These are phyloP conservation scores for Lichtheimia corymbifera DNA, from an alignment of 371 early-diverging fungal genomes.

Conservation along the genomic window DNA sequence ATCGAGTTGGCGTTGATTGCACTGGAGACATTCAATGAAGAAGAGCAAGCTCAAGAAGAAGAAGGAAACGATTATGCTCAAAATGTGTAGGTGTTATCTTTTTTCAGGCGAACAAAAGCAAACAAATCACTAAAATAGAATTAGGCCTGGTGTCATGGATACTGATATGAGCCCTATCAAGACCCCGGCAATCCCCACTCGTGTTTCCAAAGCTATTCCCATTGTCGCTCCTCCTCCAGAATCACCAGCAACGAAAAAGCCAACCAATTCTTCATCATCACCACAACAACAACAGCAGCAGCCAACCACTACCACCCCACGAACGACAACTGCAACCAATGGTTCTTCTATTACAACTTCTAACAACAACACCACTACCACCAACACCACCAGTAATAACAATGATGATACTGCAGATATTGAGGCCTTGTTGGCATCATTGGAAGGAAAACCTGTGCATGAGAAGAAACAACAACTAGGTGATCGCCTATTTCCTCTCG, in stretches of 20 bases:
- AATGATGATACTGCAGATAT: constrained; percentile 13
- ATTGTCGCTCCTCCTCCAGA: constrained; percentile 26
- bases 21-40: constrained; percentile 36
- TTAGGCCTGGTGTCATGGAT: neutral
- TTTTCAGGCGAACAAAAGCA: neutral
- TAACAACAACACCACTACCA: constrained; percentile 9
- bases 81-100: constrained; percentile 6
- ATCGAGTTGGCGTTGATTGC: constrained; percentile 45
- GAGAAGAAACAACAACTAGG: constrained; percentile 49
- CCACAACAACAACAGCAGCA: constrained; percentile 11
- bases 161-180: neutral
- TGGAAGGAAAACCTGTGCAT: constrained; percentile 33
- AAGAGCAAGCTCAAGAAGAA: constrained; percentile 23
- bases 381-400: constrained; percentile 2
- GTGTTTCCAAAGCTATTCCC: constrained; percentile 42
- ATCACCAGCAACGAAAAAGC: constrained; percentile 3
- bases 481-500: constrained; percentile 45
- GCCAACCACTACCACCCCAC: neutral
- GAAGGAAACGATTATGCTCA: constrained; percentile 11
- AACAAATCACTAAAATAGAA: constrained; percentile 1
- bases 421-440: constrained; percentile 25
- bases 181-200: constrained; percentile 3
- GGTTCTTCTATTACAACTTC: neutral
- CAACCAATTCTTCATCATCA: neutral
- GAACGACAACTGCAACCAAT: neutral